Evolutionary conservation across 192 early-diverging fungal species (phyloP), one percentile per base, ranked within the genome.

Genomic region (Backusella mclennaniae): DNA sequence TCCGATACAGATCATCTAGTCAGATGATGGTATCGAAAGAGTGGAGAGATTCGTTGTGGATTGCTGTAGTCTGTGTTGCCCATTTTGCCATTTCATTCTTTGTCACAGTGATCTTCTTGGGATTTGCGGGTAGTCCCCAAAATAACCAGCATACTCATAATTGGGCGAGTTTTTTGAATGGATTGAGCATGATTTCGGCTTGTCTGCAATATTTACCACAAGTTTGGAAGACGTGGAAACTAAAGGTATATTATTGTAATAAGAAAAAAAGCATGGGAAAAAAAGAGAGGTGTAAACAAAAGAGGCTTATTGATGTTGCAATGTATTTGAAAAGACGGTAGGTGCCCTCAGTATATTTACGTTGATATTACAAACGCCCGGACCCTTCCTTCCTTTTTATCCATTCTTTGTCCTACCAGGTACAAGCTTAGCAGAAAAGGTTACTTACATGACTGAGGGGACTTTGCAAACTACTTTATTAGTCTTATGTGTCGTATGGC

Each of bases 391-490:
- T 17, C 92, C 97, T 87, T 94, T 92, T 6, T 90, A 94, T 77
- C 94, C 94, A 5, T 85, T 96, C 52, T 87, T 88, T 15, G 85
- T 92, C 36, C 84, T 91, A 42, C 93, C 94, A 2, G 94, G 94
- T 33, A 92, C 93, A 70, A 96, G 95, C 83, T 95, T 92, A 92
- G 95, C 97, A 1, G 92, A 94, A n/a, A 97, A 94, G 93, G 91
- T 95, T 53, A 93, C 94, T 1, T 94, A 92, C 56, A 85, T 95
- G 59, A 89, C 94, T 3, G 89, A 92, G 3, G 97, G 95, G 21
- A 87, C 87, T 35, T 85, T 98, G 7, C 97, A 98, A 85, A 91
- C 91, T 38, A 87, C 92, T 4, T 85, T 98, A 68, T 85, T 98
- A 38, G 72, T 84, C 11, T 88, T 97, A 79, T 96, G 94, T 73